Evolutionary conservation across 2,329 filamentous ascomycete species (phyloP), one percentile per base, ranked within the genome.

Genomic region (Alternaria dauci): DNA sequence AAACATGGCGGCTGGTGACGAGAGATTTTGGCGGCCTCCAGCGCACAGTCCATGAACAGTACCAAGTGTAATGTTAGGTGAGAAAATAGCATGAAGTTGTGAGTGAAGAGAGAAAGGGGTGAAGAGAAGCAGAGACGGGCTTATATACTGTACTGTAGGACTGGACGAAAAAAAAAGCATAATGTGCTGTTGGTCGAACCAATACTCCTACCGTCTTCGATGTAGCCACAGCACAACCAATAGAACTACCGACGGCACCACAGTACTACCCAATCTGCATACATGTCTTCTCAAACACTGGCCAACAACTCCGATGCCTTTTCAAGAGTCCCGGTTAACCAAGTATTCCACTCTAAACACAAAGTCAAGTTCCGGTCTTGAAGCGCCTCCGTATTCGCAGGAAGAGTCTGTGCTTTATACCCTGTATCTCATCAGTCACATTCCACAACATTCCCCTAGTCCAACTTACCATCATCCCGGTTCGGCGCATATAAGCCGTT

Each of bases 401-500:
- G 61, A 4, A 58, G 36, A 8, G 28, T 55, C 9, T 61, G 58
- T 14, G 62, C 58, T 28, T 51, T 56, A 20, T 64, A 65, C 12
- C 58, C 53, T 61, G 18, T 3, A 2, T 32, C 8, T n/a, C 1
- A 4, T 50, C 20, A 50, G 46, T 7, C 8, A 34, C 14, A 1
- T 16, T 30, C 16, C 16, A 12, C 18, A 30, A 50, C 16, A 25
- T 2, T 5, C 5, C 8, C 30, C 7, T 20, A 25, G 8, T 14
- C 7, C 20, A 16, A 25, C 44, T 25, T 20, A 55, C 59, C 62
- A 34, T 62, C 56, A 32, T 62, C 52, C 8, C 59, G 48, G 52
- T 62, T 58, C 6, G 59, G 62, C 26, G 59, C 62, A 58, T 41
- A 56, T 18, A 65, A 20, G 5, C 14, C 50, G 25, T 62, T 65